Conservation (phyloP, 306 rosid genomes). For the Sechiopsis laciniata region DNA sequence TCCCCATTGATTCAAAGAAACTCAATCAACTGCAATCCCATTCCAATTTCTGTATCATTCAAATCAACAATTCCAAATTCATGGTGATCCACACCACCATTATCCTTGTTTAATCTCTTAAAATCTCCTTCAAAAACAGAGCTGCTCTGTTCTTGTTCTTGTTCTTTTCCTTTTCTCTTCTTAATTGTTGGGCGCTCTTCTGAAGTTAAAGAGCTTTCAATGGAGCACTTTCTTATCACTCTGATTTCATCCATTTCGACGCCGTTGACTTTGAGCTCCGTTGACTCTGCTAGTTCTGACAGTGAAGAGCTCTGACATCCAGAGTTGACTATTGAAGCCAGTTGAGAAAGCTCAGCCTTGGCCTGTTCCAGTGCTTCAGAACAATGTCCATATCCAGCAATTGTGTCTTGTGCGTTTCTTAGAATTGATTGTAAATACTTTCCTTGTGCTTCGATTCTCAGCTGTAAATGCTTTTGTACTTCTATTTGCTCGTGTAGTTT, state of each 20-base stretch:
- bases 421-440: slow-evolving; percentile 79
- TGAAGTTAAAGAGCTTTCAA: slow-evolving; percentile 83
- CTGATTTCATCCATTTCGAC: slow-evolving; percentile 35
- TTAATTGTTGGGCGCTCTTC: slow-evolving; percentile 37
- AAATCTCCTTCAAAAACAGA: slow-evolving; percentile 35
- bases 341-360: slow-evolving; percentile 42
- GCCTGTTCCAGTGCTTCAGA: slow-evolving; percentile 55
- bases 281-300: slow-evolving; percentile 37
- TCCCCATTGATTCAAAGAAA: too few relatives aligned
- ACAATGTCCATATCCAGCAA: slow-evolving; percentile 48
- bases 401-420: slow-evolving; percentile 73
- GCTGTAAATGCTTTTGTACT: slow-evolving; percentile 86
- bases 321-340: too few relatives aligned
- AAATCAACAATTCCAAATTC: slow-evolving; percentile 42
- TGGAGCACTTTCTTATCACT: slow-evolving; percentile 56
- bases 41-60: background rate
- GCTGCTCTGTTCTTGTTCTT: slow-evolving; percentile 1
- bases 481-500: slow-evolving; percentile 70
- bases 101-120: slow-evolving; percentile 17
- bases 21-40: too few relatives aligned
- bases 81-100: too few relatives aligned
- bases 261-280: slow-evolving; percentile 42
- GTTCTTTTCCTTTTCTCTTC: slow-evolving; percentile 31
- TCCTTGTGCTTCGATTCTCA: slow-evolving; percentile 91
- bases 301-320: slow-evolving; percentile 9